These are phyloP conservation scores for Candida oleophila DNA, from an alignment of 805 yeast genomes.

Conservation along the genomic window DNA sequence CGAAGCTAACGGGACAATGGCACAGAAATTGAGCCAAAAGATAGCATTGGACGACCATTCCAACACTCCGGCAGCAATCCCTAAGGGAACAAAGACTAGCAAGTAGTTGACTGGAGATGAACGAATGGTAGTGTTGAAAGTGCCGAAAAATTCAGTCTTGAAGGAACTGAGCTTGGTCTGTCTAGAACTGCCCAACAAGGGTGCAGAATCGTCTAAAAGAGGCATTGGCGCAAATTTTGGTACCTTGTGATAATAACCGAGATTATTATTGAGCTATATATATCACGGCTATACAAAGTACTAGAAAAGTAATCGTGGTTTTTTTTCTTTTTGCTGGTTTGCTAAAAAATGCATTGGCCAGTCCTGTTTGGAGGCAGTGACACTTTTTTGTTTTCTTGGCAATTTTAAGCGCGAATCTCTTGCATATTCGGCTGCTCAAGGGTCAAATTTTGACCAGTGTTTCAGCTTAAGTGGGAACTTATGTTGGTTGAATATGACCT, in stretches of 20 bases:
- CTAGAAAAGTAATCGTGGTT: too few species aligned
- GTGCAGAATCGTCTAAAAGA: slow-evolving; percentile 9
- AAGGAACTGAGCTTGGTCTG: neutral
- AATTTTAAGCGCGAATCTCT: neutral
- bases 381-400: neutral
- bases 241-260: too few species aligned
- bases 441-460: neutral
- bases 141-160: slow-evolving; percentile 7
- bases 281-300: too few species aligned
- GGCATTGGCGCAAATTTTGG: slow-evolving; percentile 10
- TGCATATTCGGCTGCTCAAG: neutral
- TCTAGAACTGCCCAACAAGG: slow-evolving; percentile 10
- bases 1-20: slow-evolving; percentile 91
- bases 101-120: slow-evolving; percentile 77
- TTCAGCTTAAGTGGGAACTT: neutral
- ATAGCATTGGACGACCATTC: slow-evolving; percentile 53
- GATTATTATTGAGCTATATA: too few species aligned
- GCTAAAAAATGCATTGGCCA: too few species aligned
- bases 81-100: slow-evolving; percentile 84
- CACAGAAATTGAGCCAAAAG: slow-evolving; percentile 78
- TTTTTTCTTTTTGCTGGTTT: too few species aligned
- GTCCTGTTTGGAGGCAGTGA: neutral
- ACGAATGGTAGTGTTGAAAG: slow-evolving; percentile 28
- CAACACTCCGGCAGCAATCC: slow-evolving; percentile 67
- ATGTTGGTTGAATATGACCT: neutral